These are phyloP conservation scores for Macadamia tetraphylla DNA, from an alignment of 164 flowering plant genomes.

Conservation along the genomic window DNA sequence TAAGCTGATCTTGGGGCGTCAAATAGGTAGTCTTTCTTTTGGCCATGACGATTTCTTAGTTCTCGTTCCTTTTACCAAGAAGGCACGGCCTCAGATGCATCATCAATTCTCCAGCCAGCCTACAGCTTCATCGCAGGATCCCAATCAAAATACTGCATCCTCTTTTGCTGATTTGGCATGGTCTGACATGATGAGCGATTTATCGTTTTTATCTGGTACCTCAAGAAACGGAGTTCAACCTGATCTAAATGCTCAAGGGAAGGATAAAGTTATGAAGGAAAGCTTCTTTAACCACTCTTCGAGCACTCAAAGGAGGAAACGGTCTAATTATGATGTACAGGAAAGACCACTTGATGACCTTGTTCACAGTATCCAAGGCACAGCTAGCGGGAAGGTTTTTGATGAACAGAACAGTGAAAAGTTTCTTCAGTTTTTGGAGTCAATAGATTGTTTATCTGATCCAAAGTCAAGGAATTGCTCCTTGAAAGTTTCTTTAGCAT, in stretches of 20 bases:
- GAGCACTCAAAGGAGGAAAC: slow-evolving; percentile 26
- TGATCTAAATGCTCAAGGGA: slow-evolving; percentile 7
- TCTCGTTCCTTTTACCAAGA: slow-evolving; percentile 67
- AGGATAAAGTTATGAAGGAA: slow-evolving; percentile 3
- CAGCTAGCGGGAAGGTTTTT: slow-evolving; percentile 13
- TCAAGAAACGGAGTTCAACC: slow-evolving; percentile 10
- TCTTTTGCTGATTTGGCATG: slow-evolving; percentile 55
- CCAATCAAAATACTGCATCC: slow-evolving; percentile 14
- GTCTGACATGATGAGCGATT: slow-evolving; percentile 64
- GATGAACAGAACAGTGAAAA: slow-evolving; percentile 29
- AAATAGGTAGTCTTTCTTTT: slow-evolving; percentile 28
- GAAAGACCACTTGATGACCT: slow-evolving; percentile 22
- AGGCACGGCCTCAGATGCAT: slow-evolving; percentile 23
- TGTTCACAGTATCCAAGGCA: slow-evolving; percentile 27
- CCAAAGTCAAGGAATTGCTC: slow-evolving; percentile 32
- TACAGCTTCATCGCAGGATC: neutral
- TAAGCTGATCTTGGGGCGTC: slow-evolving; percentile 45
- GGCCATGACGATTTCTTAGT: slow-evolving; percentile 58
- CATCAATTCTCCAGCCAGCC: slow-evolving; percentile 11
- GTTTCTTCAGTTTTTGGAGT: slow-evolving; percentile 36
- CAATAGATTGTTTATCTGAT: slow-evolving; percentile 50
- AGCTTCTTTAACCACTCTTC: slow-evolving; percentile 2
- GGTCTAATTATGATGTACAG: slow-evolving; percentile 3
- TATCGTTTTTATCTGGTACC: slow-evolving; percentile 30
- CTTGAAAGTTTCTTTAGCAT: slow-evolving; percentile 20